Percentiles rank a stretch among this genome's conserved stretches.
Conservation (phyloP, 2,329 filamentous ascomycete genomes). For the Hymenoscyphus infarciens region DNA sequence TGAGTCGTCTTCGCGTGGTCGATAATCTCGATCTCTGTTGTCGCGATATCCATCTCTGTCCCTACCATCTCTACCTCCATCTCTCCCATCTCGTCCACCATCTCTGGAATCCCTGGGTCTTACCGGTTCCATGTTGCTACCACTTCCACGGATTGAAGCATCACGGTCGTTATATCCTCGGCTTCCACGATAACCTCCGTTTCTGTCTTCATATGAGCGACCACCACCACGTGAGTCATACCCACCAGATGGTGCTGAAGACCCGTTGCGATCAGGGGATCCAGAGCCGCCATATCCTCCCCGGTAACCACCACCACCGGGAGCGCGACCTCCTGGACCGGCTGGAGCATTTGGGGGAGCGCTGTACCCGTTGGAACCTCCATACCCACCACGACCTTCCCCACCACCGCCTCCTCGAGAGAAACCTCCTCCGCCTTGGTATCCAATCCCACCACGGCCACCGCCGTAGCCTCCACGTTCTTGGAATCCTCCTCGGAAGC, state of each 20-base stretch:
- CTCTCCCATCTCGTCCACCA: slow-evolving; percentile 42
- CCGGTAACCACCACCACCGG: slow-evolving; percentile 30
- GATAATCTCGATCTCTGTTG: slow-evolving; percentile 21
- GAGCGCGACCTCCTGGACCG: slow-evolving; percentile 52
- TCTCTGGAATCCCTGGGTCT: slow-evolving; percentile 60
- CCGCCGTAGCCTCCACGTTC: slow-evolving; percentile 33
- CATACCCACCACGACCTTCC: slow-evolving; percentile 24
- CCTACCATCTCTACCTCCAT: slow-evolving; percentile 42
- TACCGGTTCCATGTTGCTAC: slow-evolving; percentile 82
- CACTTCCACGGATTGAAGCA: slow-evolving; percentile 37
- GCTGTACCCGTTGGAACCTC: slow-evolving; percentile 45
- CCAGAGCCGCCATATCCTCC: slow-evolving; percentile 34
- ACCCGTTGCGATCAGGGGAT: slow-evolving; percentile 35
- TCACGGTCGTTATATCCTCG: slow-evolving; percentile 42
- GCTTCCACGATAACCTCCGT: slow-evolving; percentile 42
- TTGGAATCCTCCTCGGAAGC: slow-evolving; percentile 37
- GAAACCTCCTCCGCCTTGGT: slow-evolving; percentile 32
- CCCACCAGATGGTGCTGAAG: slow-evolving; percentile 42
- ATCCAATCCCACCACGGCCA: slow-evolving; percentile 35
- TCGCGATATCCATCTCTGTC: slow-evolving; percentile 54
- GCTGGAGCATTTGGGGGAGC: slow-evolving; percentile 57
- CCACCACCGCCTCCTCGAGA: slow-evolving; percentile 30
- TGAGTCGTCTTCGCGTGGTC: slow-evolving; percentile 50
- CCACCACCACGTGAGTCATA: slow-evolving; percentile 51
- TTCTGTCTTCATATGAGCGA: slow-evolving; percentile 59